phyloP scores from a whole-genome alignment of 306 rosid genomes.

The barrel medic (Medicago truncatula) region MtrunA17r5.0-ANR NC_053047.1:25737001-25737500 shows the following conservation, averaged over 20 bases:
- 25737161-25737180: too few species aligned
- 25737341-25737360: not conserved
- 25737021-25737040: too few species aligned
- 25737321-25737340: not conserved
- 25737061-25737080: too few species aligned
- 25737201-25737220: too few species aligned
- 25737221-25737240: too few species aligned
- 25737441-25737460: not conserved
- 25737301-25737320: not conserved
- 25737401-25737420: not conserved
- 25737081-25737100: too few species aligned
- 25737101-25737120: too few species aligned
- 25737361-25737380: not conserved
- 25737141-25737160: too few species aligned
- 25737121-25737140: too few species aligned
- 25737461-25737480: not conserved
- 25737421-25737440: not conserved
- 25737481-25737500: not conserved
- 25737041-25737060: too few species aligned
- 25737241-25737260: too few species aligned
- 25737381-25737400: not conserved
- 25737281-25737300: not conserved
- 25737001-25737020: not conserved
- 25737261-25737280: not conserved
- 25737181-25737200: too few species aligned